These are phyloP conservation scores for Rubia tinctorum DNA, from an alignment of 305 asterid species.

Conservation along the genomic window DNA sequence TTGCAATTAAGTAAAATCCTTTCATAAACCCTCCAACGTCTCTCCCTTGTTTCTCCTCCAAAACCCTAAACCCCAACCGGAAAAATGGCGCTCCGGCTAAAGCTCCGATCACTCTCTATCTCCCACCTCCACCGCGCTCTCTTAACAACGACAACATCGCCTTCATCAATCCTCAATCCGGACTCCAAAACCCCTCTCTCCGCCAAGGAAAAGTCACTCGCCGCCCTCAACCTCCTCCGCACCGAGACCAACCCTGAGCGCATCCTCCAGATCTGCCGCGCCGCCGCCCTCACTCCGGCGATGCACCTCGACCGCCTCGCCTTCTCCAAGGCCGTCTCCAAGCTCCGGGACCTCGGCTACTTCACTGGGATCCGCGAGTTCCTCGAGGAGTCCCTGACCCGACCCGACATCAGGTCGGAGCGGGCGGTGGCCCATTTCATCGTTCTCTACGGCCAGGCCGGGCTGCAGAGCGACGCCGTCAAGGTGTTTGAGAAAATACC, in stretches of 20 bases:
- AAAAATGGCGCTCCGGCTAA: conserved; percentile 45
- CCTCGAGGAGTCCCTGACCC: conserved; percentile 46
- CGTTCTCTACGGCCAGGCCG: conserved; percentile 68
- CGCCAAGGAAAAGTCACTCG: no score
- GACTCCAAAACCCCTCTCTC: conserved; percentile 53
- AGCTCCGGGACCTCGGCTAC: conserved; percentile 44
- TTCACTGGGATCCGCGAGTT: conserved; percentile 45
- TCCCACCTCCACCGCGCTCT: conserved; percentile 29
- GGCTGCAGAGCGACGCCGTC: conserved; percentile 49
- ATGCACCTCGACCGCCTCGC: conserved; percentile 64
- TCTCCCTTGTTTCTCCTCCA: conserved; percentile 2
- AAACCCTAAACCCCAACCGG: conserved; percentile 1
- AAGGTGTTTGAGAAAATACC: conserved; percentile 65
- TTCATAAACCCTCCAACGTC: conserved; percentile 7
- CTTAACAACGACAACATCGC: conserved; percentile 36
- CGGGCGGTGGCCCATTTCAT: conserved; percentile 51
- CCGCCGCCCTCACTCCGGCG: conserved; percentile 63
- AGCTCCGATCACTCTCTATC: conserved; percentile 31
- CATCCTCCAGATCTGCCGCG: conserved; percentile 42
- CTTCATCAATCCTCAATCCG: conserved; percentile 50
- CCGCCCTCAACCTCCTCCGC: no score
- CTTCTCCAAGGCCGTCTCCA: conserved; percentile 50
- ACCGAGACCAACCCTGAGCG: no score
- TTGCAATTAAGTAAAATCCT: no score
- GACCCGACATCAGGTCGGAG: conserved; percentile 42